Evolutionary conservation across 768 basidiomycete genomes (phyloP).

Genomic region (Leccinum uliginosum): DNA sequence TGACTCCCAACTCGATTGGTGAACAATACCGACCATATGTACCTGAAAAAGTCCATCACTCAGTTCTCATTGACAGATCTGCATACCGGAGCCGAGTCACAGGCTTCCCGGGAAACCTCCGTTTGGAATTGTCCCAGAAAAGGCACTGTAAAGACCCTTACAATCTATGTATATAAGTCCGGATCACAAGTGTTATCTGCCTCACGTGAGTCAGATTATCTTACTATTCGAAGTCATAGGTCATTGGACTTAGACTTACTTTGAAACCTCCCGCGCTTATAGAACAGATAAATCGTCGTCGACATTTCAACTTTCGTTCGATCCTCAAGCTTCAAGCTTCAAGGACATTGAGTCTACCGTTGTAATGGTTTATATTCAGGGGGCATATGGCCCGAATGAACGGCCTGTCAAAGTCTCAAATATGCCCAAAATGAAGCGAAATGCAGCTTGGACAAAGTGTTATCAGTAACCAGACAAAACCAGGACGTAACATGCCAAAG

Average conservation of each 20-base stretch:
- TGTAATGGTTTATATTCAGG: not conserved
- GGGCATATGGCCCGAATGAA: not conserved
- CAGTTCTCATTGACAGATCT: too few species aligned
- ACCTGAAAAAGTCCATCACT: not conserved
- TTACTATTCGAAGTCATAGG: too few species aligned
- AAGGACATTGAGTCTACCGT: not conserved
- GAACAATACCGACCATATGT: not conserved
- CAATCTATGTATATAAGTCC: not conserved
- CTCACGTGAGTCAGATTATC: not conserved
- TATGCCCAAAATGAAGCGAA: too few species aligned
- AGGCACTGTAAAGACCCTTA: not conserved
- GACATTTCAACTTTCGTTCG: too few species aligned
- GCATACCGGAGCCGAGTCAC: not conserved
- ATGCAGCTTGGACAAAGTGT: not conserved
- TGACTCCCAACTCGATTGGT: not conserved
- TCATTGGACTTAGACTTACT: too few species aligned
- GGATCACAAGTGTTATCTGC: not conserved
- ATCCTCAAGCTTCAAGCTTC: too few species aligned
- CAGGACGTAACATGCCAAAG: not conserved
- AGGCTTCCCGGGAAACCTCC: not conserved
- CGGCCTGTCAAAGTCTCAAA: not conserved
- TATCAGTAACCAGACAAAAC: not conserved
- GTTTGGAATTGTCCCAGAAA: not conserved
- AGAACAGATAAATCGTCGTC: too few species aligned
- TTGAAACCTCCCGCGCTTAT: too few species aligned